Conservation (phyloP, 768 basidiomycete genomes). For the Boletus fagicola region DNA sequence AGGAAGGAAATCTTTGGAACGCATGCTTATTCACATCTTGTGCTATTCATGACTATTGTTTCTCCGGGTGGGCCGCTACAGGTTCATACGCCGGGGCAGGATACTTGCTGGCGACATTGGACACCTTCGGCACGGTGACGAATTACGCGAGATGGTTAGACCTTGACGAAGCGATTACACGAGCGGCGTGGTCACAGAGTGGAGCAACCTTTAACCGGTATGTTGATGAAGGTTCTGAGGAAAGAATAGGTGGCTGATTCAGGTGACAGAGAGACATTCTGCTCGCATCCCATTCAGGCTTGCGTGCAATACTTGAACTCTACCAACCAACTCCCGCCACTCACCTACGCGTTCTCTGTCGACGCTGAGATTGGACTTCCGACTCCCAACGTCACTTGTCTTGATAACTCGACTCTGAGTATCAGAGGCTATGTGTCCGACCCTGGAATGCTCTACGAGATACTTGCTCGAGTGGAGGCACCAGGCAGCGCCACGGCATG, state of each 20-base stretch:
- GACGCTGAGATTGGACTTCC: conserved; percentile 48
- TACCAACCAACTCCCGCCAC: conserved; percentile 34
- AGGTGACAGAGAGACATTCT: conserved; percentile 51
- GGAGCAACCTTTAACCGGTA: conserved; percentile 50
- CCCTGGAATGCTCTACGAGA: conserved; percentile 71
- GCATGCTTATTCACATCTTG: neutral
- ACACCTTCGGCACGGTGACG: conserved; percentile 33
- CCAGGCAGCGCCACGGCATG: conserved; percentile 37
- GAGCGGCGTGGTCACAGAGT: conserved; percentile 59
- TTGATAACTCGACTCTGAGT: conserved; percentile 52
- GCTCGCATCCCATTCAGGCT: conserved; percentile 60
- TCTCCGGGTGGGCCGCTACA: conserved; percentile 26
- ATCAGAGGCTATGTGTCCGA: conserved; percentile 47
- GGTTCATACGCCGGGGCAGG: conserved; percentile 72
- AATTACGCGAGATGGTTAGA: conserved; percentile 69
- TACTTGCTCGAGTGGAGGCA: conserved; percentile 49
- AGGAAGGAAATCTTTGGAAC: neutral
- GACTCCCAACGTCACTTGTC: conserved; percentile 58
- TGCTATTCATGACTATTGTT: neutral
- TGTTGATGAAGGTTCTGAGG: neutral
- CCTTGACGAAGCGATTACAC: conserved; percentile 57
- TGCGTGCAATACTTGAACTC: conserved; percentile 58
- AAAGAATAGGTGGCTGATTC: neutral
- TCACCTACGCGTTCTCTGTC: conserved; percentile 50
- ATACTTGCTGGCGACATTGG: conserved; percentile 51